phyloP scores from a whole-genome alignment of 2,329 filamentous ascomycete genomes.

The Trichoderma oligosporum region DNA sequence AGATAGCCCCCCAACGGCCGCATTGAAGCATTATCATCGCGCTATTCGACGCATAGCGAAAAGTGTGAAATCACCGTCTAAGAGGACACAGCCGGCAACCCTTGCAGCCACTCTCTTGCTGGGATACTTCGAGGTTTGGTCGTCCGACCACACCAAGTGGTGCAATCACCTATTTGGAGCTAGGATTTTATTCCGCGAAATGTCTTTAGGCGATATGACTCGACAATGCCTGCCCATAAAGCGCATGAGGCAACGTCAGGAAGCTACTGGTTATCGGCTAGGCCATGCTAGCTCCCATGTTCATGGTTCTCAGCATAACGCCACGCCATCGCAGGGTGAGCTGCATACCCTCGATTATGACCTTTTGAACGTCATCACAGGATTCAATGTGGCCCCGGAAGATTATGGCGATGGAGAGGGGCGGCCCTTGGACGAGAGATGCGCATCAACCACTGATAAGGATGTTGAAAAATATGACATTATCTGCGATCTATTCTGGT shows the following conservation, averaged over 20 bases:
- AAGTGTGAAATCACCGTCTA: constrained; percentile 65
- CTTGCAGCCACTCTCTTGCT: constrained; percentile 84
- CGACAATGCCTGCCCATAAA: constrained; percentile 64
- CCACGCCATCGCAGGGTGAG: constrained; percentile 3
- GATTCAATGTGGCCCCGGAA: constrained; percentile 36
- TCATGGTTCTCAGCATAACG: constrained; percentile 27
- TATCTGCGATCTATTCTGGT: constrained; percentile 87
- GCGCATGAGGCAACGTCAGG: constrained; percentile 32
- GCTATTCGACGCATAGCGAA: constrained; percentile 74
- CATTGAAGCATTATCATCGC: constrained; percentile 87
- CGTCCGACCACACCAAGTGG: constrained; percentile 93
- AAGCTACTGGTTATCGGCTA: background rate
- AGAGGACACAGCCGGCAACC: constrained; percentile 72
- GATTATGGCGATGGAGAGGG: constrained; percentile 36
- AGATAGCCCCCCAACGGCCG: constrained; percentile 68
- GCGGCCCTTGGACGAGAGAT: constrained; percentile 27
- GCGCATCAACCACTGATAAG: constrained; percentile 40
- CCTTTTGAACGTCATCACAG: constrained; percentile 42
- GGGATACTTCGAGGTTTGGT: constrained; percentile 91
- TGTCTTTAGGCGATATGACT: constrained; percentile 72
- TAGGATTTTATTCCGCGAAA: constrained; percentile 75
- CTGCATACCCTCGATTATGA: constrained; percentile 39
- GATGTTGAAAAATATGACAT: constrained; percentile 80
- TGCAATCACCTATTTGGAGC: constrained; percentile 86
- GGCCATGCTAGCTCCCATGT: constrained; percentile 6